These are phyloP conservation scores for Termitomyces sp. DNA, from an alignment of 768 basidiomycete genomes.

Conservation along the genomic window DNA sequence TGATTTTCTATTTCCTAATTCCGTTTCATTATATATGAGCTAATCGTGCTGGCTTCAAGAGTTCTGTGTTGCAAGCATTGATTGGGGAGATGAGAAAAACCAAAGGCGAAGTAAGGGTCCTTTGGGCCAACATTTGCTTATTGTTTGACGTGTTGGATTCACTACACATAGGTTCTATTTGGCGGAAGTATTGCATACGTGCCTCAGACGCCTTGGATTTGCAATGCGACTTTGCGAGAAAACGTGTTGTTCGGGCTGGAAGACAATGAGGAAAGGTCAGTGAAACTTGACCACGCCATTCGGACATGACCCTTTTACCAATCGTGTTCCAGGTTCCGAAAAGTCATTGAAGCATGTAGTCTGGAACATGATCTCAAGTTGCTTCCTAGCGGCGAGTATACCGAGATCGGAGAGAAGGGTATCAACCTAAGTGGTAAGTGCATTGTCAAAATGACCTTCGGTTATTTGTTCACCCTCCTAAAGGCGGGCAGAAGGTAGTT, in stretches of 20 bases:
- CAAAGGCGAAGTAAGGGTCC: conserved; percentile 41
- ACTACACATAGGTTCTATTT: conserved; percentile 36
- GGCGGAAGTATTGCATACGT: conserved; percentile 53
- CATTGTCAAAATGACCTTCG: background rate
- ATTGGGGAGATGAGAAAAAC: conserved; percentile 65
- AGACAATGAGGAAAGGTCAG: conserved; percentile 50
- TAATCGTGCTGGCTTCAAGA: conserved; percentile 26
- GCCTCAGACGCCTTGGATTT: conserved; percentile 60
- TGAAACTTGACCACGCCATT: background rate
- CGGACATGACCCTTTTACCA: background rate
- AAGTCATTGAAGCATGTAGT: conserved; percentile 59
- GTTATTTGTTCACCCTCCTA: background rate
- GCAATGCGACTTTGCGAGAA: conserved; percentile 61
- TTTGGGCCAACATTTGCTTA: background rate
- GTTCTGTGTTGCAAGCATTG: conserved; percentile 47
- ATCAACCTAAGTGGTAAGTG: conserved; percentile 55
- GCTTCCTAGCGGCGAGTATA: conserved; percentile 62
- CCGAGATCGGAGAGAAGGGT: conserved; percentile 76
- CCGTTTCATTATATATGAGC: background rate
- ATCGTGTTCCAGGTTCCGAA: conserved; percentile 37
- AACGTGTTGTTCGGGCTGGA: conserved; percentile 73
- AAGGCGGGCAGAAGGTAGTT: conserved; percentile 35
- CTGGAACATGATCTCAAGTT: conserved; percentile 67
- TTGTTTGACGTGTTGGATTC: background rate
- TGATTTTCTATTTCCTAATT: conserved; percentile 10